A percentile compares a stretch with the other conserved stretches of the same genome.
These are phyloP conservation scores for Sporisorium graminicola DNA, from an alignment of 1,284 basidiomycete genomes.

Conservation along the genomic window DNA sequence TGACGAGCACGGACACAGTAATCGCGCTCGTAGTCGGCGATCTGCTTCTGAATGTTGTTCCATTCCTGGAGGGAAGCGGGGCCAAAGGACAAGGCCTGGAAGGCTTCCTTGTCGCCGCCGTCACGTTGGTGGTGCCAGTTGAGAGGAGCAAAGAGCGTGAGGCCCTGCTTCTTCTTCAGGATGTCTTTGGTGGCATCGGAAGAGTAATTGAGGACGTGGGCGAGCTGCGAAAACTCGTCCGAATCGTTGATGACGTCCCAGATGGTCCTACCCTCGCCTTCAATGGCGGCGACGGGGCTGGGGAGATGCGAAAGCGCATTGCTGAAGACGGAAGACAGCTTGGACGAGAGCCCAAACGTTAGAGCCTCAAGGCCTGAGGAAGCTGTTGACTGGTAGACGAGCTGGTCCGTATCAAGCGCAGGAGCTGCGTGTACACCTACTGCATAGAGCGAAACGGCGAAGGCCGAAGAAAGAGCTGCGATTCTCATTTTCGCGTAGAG, in stretches of 20 bases:
- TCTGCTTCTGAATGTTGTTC: conserved; percentile 38
- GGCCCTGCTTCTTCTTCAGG: conserved; percentile 41
- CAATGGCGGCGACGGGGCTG: conserved; percentile 4
- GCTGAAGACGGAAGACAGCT: conserved; percentile 29
- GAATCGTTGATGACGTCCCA: conserved; percentile 54
- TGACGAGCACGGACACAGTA: conserved; percentile 8
- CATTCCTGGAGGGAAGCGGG: conserved; percentile 40
- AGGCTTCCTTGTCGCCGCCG: conserved; percentile 24
- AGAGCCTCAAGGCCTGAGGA: conserved; percentile 28
- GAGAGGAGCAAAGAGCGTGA: conserved; percentile 60
- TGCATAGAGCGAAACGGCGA: conserved; percentile 20
- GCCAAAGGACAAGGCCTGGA: conserved; percentile 21
- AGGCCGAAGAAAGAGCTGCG: conserved; percentile 12
- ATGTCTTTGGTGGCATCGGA: conserved; percentile 56
- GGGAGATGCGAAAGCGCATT: conserved; percentile 15
- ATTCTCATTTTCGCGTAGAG: conserved; percentile 22
- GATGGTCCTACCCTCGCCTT: conserved; percentile 44
- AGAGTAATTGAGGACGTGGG: conserved; percentile 60
- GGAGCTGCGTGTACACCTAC: conserved; percentile 23
- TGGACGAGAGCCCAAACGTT: conserved; percentile 30
- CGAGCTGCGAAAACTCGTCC: conserved; percentile 52
- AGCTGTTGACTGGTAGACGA: conserved; percentile 13
- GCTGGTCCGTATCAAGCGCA: conserved; percentile 26
- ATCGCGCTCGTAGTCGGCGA: conserved; percentile 39
- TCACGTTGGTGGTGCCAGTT: conserved; percentile 56